These are phyloP conservation scores for Mediolabrus comicus DNA, from an alignment of 108 stramenopile species.

Conservation along the genomic window DNA sequence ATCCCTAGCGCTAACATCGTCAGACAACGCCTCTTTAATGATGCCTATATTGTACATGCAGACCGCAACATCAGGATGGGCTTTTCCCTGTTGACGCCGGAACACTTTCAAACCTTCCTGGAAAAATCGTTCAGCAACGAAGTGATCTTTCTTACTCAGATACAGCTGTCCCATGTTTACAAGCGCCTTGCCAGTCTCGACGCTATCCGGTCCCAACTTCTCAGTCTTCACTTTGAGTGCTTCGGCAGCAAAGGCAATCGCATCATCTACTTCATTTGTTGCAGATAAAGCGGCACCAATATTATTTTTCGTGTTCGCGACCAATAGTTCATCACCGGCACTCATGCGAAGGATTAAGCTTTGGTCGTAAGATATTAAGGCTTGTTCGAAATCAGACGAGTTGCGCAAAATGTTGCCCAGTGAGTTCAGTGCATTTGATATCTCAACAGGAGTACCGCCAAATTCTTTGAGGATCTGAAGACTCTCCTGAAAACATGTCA, in stretches of 20 bases:
- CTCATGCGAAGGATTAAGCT: constrained; percentile 33
- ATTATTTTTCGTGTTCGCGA: constrained; percentile 50
- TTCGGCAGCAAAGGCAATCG: constrained; percentile 41
- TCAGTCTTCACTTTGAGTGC: constrained; percentile 44
- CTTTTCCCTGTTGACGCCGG: not conserved
- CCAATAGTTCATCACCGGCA: constrained; percentile 32
- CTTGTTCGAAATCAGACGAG: constrained; percentile 30
- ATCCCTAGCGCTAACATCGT: constrained; percentile 22
- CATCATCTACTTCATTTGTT: constrained; percentile 22
- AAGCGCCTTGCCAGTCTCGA: constrained; percentile 44
- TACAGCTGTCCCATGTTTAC: constrained; percentile 50
- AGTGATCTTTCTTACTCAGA: constrained; percentile 15
- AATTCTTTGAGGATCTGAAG: constrained; percentile 13
- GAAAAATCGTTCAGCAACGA: constrained; percentile 26
- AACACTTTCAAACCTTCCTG: constrained; percentile 53
- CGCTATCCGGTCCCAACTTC: constrained; percentile 14
- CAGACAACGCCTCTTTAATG: constrained; percentile 19
- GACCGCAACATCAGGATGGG: constrained; percentile 27
- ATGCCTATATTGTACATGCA: constrained; percentile 43
- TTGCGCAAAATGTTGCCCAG: constrained; percentile 38
- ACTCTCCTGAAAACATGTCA: constrained; percentile 34
- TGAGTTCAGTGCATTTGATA: constrained; percentile 44
- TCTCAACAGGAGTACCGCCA: constrained; percentile 29
- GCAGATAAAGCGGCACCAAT: constrained; percentile 38
- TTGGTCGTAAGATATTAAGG: constrained; percentile 45